Evolutionary conservation across 768 basidiomycete genomes (phyloP), one percentile per base, ranked within the genome.

Genomic region (Boletus huronensis): DNA sequence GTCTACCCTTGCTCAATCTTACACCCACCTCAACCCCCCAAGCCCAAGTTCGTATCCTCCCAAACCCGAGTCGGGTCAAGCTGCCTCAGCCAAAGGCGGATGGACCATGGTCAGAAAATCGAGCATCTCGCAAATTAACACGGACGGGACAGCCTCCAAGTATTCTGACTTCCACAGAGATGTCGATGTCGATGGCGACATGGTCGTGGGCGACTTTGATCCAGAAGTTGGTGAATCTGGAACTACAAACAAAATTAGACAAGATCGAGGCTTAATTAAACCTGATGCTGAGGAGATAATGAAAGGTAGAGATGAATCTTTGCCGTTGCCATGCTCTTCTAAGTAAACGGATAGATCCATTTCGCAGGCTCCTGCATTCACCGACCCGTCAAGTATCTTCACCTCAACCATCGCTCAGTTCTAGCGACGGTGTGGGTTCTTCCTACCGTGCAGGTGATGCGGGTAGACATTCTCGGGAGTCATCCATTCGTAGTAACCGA

Each of bases 191-290:
- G 89, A 89, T 61, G 82, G 79, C 19, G 88, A 88, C 66, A 84
- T 90, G 80, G 78, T 92, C 58, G 71, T 91, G 23, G 87, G 85
- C 40, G 88, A 90, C 69, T 75, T 89, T 57, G 90, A 91, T 55
- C 65, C 79, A 31, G 88, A 88, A 56, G 50, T 65, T n/a, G 65
- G 66, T 8, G 70, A 76, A 47, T 48, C 65, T 26, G 57, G 62
- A 16, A 49, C 66, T 9, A 59, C 69, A 48, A 54, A 69, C 48
- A 85, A 79, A 71, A 61, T 69, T 23, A 81, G 77, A 63, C 66
- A 73, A 39, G 75, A 74, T 54, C 72, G 76, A 68, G 74, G 78
- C 26, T 69, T 75, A 28, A 72, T 95, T 50, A 82, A 85, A 58
- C 72, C 77, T 14, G 86, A 95, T 64, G 81, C 82, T 3, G 82